Conservation (phyloP, 1,139 yeast species). For the Nakaseomyces delphensis region DNA sequence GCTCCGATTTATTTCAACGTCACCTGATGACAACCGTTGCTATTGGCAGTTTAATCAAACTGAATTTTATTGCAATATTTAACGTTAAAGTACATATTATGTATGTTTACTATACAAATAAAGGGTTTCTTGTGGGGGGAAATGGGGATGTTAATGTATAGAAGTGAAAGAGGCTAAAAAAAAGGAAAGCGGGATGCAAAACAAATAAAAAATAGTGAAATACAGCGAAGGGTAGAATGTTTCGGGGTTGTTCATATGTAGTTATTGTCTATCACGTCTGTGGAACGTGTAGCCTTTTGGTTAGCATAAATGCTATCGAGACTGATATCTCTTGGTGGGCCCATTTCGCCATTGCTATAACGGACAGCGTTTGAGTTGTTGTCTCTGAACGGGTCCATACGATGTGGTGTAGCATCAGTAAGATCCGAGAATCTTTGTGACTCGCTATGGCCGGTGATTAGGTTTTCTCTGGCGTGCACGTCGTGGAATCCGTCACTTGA, state of each 20-base stretch:
- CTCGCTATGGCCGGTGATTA: conserved; percentile 18
- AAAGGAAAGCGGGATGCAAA: background rate
- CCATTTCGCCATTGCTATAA: conserved; percentile 1
- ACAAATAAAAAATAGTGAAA: background rate
- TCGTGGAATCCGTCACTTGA: conserved; percentile 13
- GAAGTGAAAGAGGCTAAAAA: too few relatives aligned
- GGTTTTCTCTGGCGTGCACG: conserved; percentile 20
- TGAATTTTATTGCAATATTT: too few relatives aligned
- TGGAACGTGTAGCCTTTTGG: conserved; percentile 3
- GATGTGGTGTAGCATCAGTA: conserved; percentile 12
- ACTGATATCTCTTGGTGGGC: conserved; percentile 13
- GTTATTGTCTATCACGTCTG: conserved; percentile 3
- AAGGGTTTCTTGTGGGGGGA: too few relatives aligned
- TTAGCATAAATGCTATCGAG: conserved; percentile 11
- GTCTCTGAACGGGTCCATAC: conserved; percentile 6
- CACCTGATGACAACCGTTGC: too few relatives aligned
- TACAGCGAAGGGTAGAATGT: background rate
- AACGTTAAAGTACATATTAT: too few relatives aligned
- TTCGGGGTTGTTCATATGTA: background rate
- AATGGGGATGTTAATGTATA: too few relatives aligned
- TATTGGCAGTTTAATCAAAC: too few relatives aligned
- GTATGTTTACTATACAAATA: too few relatives aligned
- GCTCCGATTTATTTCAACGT: background rate
- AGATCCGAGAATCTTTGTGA: conserved; percentile 15
- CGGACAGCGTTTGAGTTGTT: conserved; percentile 4